Evolutionary conservation across 768 basidiomycete genomes (phyloP).

Genomic region (Tulasnella sp.): DNA sequence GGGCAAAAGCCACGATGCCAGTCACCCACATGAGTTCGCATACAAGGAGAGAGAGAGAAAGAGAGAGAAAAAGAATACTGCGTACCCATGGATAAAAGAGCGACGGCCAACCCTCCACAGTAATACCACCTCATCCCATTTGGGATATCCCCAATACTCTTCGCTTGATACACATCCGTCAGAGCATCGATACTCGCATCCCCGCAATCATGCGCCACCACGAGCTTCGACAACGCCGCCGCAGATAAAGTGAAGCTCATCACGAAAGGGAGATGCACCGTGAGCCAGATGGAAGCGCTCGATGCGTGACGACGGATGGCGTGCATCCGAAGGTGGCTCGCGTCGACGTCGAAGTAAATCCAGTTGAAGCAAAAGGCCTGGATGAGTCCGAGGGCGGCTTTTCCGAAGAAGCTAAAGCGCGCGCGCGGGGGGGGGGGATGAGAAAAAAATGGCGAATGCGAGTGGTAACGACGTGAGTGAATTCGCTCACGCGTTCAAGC

Average conservation of each 20-base stretch:
- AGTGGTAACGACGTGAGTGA: too few relatives aligned
- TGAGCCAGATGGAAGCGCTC: constrained; percentile 2
- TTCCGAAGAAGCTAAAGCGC: constrained; percentile 10
- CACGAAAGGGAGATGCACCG: constrained; percentile 6
- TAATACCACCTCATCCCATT: constrained; percentile 10
- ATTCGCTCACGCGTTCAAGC: constrained; percentile 4
- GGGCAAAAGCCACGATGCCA: too few relatives aligned
- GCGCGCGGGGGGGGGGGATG: too few relatives aligned
- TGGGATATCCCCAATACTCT: neutral
- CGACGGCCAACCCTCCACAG: constrained; percentile 3
- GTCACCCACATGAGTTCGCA: too few relatives aligned
- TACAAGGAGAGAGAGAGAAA: too few relatives aligned
- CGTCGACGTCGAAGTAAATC: constrained; percentile 15
- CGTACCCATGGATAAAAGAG: constrained; percentile 10
- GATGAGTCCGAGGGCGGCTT: constrained; percentile 7
- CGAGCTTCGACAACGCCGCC: constrained; percentile 7
- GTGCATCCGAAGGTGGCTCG: neutral
- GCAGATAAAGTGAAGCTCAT: constrained; percentile 10
- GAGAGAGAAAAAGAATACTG: neutral
- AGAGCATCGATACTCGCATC: neutral
- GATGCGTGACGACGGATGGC: constrained; percentile 11
- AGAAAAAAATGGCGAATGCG: too few relatives aligned
- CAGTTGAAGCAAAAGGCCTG: constrained; percentile 13
- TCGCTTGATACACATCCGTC: constrained; percentile 1
- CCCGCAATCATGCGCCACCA: constrained; percentile 3